Conservation (phyloP, 2,329 filamentous ascomycete species). For the Capronia americana region DNA sequence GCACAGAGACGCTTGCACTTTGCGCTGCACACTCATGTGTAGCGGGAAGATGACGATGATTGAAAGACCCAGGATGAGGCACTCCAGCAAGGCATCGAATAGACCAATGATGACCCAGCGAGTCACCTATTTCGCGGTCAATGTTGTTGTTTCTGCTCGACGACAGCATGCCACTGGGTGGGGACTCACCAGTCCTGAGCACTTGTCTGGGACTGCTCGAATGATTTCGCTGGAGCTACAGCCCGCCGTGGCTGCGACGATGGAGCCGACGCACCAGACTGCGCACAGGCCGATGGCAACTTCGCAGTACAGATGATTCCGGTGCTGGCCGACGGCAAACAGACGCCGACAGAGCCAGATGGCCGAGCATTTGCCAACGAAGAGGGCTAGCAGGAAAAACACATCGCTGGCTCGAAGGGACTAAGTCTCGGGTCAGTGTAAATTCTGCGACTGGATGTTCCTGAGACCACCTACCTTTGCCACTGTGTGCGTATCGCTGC, state of each 20-base stretch:
- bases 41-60: constrained; percentile 29
- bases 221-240: constrained; percentile 20
- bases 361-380: constrained; percentile 25
- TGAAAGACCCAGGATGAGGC: constrained; percentile 23
- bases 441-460: neutral
- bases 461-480: constrained; percentile 15
- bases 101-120: constrained; percentile 29
- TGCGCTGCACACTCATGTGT: constrained; percentile 35
- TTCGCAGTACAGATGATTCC: constrained; percentile 23
- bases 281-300: constrained; percentile 23
- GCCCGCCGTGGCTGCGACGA: constrained; percentile 23
- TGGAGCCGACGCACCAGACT: constrained; percentile 30
- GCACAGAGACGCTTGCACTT: constrained; percentile 72
- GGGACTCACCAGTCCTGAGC: constrained; percentile 22
- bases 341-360: constrained; percentile 25
- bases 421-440: constrained; percentile 16
- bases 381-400: constrained; percentile 29
- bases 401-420: constrained; percentile 29
- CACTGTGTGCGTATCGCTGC: constrained; percentile 16
- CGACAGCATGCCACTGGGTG: neutral
- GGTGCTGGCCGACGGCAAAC: constrained; percentile 24
- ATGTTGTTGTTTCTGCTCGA: neutral
- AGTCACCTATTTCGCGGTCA: constrained; percentile 13
- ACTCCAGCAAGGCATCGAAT: constrained; percentile 27
- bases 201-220: constrained; percentile 5